phyloP scores from a whole-genome alignment of 495 filamentous ascomycete species.

The Aspergillus conjunctus region DNA sequence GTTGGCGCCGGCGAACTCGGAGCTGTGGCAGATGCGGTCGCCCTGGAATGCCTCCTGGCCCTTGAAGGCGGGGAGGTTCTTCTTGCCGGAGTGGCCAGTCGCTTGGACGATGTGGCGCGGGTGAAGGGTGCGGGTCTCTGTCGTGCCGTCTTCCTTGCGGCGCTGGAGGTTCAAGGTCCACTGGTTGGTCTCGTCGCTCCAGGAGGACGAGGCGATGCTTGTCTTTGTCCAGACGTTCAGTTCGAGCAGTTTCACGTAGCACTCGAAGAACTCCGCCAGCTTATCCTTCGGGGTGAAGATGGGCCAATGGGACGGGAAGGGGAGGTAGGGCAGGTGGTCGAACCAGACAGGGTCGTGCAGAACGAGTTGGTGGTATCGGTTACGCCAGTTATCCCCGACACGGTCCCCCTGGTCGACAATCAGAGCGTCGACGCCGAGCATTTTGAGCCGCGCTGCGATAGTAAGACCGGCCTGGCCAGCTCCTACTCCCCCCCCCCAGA shows the following conservation, averaged over 20 bases:
- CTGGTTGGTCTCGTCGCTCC: slow-evolving; percentile 52
- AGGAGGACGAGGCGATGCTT: slow-evolving; percentile 51
- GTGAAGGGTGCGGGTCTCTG: slow-evolving; percentile 57
- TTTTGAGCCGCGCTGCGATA: slow-evolving; percentile 68
- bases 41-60: slow-evolving; percentile 62
- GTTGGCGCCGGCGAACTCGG: slow-evolving; percentile 64
- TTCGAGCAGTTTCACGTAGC: slow-evolving; percentile 72
- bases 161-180: slow-evolving; percentile 66
- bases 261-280: slow-evolving; percentile 75
- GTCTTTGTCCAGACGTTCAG: slow-evolving; percentile 74
- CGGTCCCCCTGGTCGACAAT: slow-evolving; percentile 66
- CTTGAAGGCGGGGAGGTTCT: slow-evolving; percentile 61
- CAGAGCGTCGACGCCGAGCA: slow-evolving; percentile 64
- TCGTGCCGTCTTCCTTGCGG: slow-evolving; percentile 47
- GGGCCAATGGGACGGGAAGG: slow-evolving; percentile 67
- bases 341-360: slow-evolving; percentile 79
- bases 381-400: slow-evolving; percentile 78
- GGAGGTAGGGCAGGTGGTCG: slow-evolving; percentile 73
- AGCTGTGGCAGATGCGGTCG: slow-evolving; percentile 64
- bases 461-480: slow-evolving; percentile 59
- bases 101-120: slow-evolving; percentile 70
- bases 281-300: slow-evolving; percentile 81
- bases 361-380: slow-evolving; percentile 62
- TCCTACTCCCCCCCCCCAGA: no score
- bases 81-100: slow-evolving; percentile 77